Evolutionary conservation across 176 grass and related monocot species (phyloP), one percentile per base, ranked within the genome.

Genomic region (Echinochloa phyllopogon): DNA sequence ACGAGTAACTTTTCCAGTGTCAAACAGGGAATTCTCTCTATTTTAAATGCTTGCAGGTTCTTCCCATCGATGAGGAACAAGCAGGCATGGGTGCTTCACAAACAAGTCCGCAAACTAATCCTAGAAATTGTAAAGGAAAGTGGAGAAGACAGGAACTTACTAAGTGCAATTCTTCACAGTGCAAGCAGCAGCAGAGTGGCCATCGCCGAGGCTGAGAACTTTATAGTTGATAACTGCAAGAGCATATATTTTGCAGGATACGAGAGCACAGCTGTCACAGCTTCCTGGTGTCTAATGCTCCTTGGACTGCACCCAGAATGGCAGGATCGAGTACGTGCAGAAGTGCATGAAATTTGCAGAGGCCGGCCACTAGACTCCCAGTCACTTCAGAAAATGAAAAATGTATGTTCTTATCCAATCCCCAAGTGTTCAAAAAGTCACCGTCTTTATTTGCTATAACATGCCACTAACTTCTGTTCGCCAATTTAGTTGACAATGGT

Each of bases 211-310:
- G 83, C 91, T 11, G 96, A 98, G 33, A 82, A 91, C 55, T 98
- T 98, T 75, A 89, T 98, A 84, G 93, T 98, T 10, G 96, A 98
- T 78, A 98, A 98, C 83, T 98, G 96, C 87, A 98, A 98, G 85
- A 98, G 91, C 83, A 95, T 98, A 90, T 98, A 95, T 86, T 98
- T 98, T 59, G 96, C 96, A 36, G 96, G 96, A 45, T 82, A 98
- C 44, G 96, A 98, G 77, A 94, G 88, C 74, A 95, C 96, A 27
- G 96, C 96, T 47, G 96, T 95, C 49, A 93, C 93, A 49, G 80
- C 96, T 83, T 89, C 87, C 0, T 98, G 96, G 96, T 90, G 96
- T 65, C 80, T 98, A 56, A 95, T 98, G 96, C 85, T 98, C 75
- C 93, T 98, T 72, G 89, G 79, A 37, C 85, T 98, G 74, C 92